Evolutionary conservation across 345 rosid species (phyloP), one percentile per base, ranked within the genome.

Genomic region (Populus ilicifolia): DNA sequence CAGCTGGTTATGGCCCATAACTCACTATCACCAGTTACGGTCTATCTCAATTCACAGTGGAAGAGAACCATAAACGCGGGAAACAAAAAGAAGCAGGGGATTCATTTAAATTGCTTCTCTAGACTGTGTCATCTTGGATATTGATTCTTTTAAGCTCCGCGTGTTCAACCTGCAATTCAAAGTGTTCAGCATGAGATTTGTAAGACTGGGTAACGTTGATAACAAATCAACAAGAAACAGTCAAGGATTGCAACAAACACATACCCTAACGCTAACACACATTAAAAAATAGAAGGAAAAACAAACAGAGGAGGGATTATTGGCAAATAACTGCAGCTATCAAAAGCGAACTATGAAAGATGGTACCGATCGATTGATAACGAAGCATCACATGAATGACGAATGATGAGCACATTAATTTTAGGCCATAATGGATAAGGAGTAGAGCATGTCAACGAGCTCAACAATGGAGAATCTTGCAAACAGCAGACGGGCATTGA

Each of bases 1-100:
- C 30, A 4, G 67, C 74, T 66, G 71, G 71, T 63, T 20, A 73
- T 76, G 86, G 59, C 69, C 83, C 79, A 29, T 70, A 62, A 48
- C n/a, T 67, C 44, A 4, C 14, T 33, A 16, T 36, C 72, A 35
- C 16, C 39, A 25, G 8, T 10, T 10, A 1, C 62, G 8, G 62
- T 56, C 62, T 8, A n/a, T 21, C 63, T 21, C 29, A n/a, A 9
- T 8, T 56, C 63, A 56, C 63, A n/a, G 3, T 6, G n/a, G 48
- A 16, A 62, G 39, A 27, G 35, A 6, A 44, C 23, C 33, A 43
- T 25, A 41, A 69, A 59, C 41, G 62, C 5, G 44, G 16, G 4
- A 30, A 39, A 56, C 73, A 76, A 36, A 73, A 39, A 6, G 9
- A 33, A 33, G 36, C 36, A 33, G 5, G 36, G 63, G 29, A 56